Conservation (phyloP, 225 moss, liverwort and hornwort species). For the Sphagnum contortum region DNA sequence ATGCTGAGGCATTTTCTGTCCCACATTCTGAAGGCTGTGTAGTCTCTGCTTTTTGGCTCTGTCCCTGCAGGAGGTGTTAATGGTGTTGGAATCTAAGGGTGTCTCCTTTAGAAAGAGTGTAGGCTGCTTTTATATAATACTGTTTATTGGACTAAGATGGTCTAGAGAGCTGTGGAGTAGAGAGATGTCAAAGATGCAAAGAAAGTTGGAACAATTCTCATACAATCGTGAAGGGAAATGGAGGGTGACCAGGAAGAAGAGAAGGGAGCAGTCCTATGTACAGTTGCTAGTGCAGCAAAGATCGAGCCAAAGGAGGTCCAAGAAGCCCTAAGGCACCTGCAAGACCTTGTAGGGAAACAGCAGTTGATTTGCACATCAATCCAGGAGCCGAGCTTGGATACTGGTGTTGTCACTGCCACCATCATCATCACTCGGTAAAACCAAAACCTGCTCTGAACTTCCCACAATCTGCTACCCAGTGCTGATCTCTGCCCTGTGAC, state of each 20-base stretch:
- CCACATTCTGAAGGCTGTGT: too few species aligned
- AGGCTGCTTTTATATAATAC: too few species aligned
- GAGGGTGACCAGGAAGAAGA: slow-evolving; percentile 17
- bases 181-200: too few species aligned
- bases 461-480: too few species aligned
- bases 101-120: too few species aligned
- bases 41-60: too few species aligned
- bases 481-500: too few species aligned
- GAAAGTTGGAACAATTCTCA: background rate
- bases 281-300: slow-evolving; percentile 20
- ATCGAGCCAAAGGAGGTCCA: slow-evolving; percentile 14
- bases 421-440: slow-evolving; percentile 36
- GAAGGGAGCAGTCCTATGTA: slow-evolving; percentile 28
- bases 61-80: too few species aligned
- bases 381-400: slow-evolving; percentile 19
- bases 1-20: background rate
- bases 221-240: background rate
- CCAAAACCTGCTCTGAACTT: too few species aligned
- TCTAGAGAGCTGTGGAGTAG: too few species aligned
- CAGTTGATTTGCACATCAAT: slow-evolving; percentile 13
- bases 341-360: slow-evolving; percentile 16
- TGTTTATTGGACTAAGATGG: too few species aligned
- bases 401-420: slow-evolving; percentile 17
- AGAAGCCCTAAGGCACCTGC: slow-evolving; percentile 18
- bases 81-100: too few species aligned